Conservation (phyloP, 1,139 yeast species). For the Yamadazyma jaroonii region DNA sequence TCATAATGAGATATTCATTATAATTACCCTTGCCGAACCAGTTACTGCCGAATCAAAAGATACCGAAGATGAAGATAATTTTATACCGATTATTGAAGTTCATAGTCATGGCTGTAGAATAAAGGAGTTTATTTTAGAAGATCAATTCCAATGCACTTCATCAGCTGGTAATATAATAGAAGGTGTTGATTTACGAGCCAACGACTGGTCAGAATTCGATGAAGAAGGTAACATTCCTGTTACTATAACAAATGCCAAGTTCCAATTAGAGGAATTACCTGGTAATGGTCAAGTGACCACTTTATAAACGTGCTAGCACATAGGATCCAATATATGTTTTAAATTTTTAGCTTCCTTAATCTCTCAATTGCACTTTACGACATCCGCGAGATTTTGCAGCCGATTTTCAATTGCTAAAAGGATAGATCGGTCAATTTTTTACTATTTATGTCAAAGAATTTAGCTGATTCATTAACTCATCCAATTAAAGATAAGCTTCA, state of each 20-base stretch:
- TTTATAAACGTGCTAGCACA: not conserved
- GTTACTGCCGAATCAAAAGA: no score
- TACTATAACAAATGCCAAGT: constrained; percentile 63
- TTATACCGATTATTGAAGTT: constrained; percentile 49
- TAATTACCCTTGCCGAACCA: constrained; percentile 15
- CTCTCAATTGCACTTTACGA: no score
- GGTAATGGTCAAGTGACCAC: constrained; percentile 4
- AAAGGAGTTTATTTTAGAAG: constrained; percentile 61
- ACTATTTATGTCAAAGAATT: not conserved
- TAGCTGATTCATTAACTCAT: constrained; percentile 23
- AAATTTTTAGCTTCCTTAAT: not conserved
- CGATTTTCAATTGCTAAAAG: no score
- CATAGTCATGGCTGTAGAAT: constrained; percentile 82
- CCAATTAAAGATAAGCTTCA: constrained; percentile 34
- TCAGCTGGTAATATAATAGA: constrained; percentile 49
- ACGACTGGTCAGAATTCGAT: constrained; percentile 91
- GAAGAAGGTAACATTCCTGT: constrained; percentile 75
- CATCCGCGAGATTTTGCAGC: no score
- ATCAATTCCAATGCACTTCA: constrained; percentile 55
- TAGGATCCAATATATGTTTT: not conserved
- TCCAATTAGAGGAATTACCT: constrained; percentile 27
- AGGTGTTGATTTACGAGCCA: constrained; percentile 66
- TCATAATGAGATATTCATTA: constrained; percentile 15
- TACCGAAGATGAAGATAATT: constrained; percentile 23
- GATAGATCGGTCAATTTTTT: no score